Percentiles rank a stretch among this genome's conserved stretches.
phyloP scores from a whole-genome alignment of 2,329 filamentous ascomycete genomes.

The Pseudocercospora ulei region DNA sequence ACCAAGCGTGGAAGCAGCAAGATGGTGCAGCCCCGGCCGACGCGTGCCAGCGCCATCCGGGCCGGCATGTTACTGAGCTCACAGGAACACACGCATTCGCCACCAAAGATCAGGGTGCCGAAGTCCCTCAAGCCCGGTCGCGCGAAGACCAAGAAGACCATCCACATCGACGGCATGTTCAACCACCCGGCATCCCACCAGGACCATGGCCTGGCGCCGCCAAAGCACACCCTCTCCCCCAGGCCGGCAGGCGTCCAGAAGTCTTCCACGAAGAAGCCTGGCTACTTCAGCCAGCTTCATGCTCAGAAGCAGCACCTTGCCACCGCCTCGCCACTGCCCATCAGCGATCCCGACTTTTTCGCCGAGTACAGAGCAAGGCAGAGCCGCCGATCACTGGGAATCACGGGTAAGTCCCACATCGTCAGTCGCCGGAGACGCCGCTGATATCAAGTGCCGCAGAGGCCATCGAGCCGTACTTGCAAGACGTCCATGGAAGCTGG shows the following conservation, averaged over 20 bases:
- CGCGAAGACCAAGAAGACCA: constrained; percentile 13
- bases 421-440: not conserved
- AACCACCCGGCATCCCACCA: constrained; percentile 7
- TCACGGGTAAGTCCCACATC: constrained; percentile 8
- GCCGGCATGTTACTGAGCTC: constrained; percentile 1
- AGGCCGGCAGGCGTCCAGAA: constrained; percentile 14
- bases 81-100: constrained; percentile 1
- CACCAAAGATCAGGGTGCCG: constrained; percentile 7
- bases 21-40: constrained; percentile 9
- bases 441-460: constrained; percentile 8
- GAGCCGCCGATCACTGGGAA: not conserved
- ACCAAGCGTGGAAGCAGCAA: not conserved
- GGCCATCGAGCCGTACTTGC: constrained; percentile 11
- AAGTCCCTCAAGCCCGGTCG: not conserved
- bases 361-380: constrained; percentile 1
- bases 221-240: constrained; percentile 10
- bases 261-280: constrained; percentile 4
- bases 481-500: constrained; percentile 4
- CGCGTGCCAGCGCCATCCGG: not conserved
- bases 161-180: constrained; percentile 19
- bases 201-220: not conserved
- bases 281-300: constrained; percentile 10
- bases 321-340: not conserved
- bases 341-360: constrained; percentile 9
- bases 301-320: constrained; percentile 1